phyloP scores from a whole-genome alignment of 768 basidiomycete genomes.

The Mycena leptocephala region DNA sequence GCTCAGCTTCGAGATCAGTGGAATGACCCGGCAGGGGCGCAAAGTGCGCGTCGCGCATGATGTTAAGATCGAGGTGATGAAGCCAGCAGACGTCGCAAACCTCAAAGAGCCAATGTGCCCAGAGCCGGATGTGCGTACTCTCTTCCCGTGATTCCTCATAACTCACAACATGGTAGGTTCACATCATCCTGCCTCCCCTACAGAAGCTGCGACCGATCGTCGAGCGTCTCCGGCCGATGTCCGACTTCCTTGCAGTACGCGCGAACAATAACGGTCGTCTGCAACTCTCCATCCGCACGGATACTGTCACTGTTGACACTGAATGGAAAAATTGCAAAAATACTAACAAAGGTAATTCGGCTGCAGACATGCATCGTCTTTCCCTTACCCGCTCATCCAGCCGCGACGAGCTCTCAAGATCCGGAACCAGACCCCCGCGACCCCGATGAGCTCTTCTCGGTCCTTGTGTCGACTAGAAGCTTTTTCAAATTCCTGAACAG shows the following conservation, averaged over 20 bases:
- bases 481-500: conserved; percentile 88
- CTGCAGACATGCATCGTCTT: conserved; percentile 8
- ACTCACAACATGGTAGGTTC: conserved; percentile 65
- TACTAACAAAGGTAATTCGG: conserved; percentile 65
- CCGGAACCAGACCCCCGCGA: conserved; percentile 62
- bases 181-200: conserved; percentile 84
- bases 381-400: not conserved
- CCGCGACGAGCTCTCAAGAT: conserved; percentile 53
- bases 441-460: conserved; percentile 72
- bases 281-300: conserved; percentile 74
- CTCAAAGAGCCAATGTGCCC: conserved; percentile 90
- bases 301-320: conserved; percentile 84
- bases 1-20: conserved; percentile 83
- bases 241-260: conserved; percentile 77
- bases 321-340: conserved; percentile 86
- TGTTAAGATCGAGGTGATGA: conserved; percentile 87
- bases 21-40: conserved; percentile 75
- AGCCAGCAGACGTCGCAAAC: conserved; percentile 78
- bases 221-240: conserved; percentile 81
- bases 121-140: conserved; percentile 79
- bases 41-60: conserved; percentile 82
- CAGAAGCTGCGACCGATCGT: conserved; percentile 85
- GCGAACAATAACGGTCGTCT: conserved; percentile 77
- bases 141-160: not conserved
- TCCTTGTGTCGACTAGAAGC: conserved; percentile 80